Evolutionary conservation across 1,139 yeast species (phyloP).

Genomic region (Kluyveromyces sp.): DNA sequence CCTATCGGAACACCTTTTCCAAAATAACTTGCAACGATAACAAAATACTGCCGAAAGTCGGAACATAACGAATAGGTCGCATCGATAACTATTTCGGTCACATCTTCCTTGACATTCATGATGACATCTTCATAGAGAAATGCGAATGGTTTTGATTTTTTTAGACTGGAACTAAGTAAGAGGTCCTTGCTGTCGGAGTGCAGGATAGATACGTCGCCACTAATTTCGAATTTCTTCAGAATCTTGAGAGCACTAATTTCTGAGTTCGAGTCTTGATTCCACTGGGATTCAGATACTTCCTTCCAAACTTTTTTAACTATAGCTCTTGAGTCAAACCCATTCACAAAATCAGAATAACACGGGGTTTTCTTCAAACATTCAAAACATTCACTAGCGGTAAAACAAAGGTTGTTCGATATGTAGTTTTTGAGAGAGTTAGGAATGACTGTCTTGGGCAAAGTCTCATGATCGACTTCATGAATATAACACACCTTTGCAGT

Average conservation of each 20-base stretch:
- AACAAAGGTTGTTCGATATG: neutral
- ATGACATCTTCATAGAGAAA: neutral
- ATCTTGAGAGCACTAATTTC: neutral
- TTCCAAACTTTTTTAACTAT: neutral
- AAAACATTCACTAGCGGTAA: constrained; percentile 2
- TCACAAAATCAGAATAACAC: neutral
- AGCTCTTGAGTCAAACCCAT: neutral
- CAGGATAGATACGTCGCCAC: neutral
- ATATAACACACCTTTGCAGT: neutral
- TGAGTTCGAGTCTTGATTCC: neutral
- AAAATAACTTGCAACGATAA: neutral
- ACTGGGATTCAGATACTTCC: neutral
- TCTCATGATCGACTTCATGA: neutral
- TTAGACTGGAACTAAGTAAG: too few relatives aligned
- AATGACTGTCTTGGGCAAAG: neutral
- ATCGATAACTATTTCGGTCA: neutral
- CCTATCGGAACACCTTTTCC: neutral
- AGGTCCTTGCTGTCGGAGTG: too few relatives aligned
- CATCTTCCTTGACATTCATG: neutral
- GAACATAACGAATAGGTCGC: neutral
- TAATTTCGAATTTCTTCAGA: neutral
- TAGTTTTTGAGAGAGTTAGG: neutral
- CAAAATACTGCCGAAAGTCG: neutral
- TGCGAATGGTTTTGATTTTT: neutral
- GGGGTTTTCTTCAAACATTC: neutral